A percentile compares a stretch with the other conserved stretches of the same genome.
These are phyloP conservation scores for Aspergillus ochraceus DNA, from an alignment of 2,329 filamentous ascomycete genomes.

Conservation along the genomic window DNA sequence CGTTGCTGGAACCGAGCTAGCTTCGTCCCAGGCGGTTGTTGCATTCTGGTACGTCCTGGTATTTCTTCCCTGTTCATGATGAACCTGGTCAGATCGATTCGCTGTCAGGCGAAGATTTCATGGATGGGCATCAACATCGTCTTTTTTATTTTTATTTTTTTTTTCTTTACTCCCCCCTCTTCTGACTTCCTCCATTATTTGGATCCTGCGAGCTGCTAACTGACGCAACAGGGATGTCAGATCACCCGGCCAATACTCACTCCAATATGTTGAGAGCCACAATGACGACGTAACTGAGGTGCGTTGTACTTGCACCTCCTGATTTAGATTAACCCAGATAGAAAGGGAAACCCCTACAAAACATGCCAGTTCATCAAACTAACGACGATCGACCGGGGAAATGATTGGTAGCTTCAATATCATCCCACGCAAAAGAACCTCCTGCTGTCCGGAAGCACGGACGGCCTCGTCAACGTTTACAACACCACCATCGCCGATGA, in stretches of 20 bases:
- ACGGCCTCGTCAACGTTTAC: constrained; percentile 63
- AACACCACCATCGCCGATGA: constrained; percentile 58
- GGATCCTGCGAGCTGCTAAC: constrained; percentile 25
- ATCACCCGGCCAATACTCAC: constrained; percentile 34
- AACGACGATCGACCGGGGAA: background rate
- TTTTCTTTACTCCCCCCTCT: background rate
- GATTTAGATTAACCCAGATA: background rate
- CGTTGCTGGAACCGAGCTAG: constrained; percentile 58
- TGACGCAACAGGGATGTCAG: constrained; percentile 43
- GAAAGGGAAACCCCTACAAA: background rate
- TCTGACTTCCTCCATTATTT: background rate
- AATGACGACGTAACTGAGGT: constrained; percentile 63
- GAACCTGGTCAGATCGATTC: background rate
- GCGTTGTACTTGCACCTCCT: constrained; percentile 16
- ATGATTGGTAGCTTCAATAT: constrained; percentile 44
- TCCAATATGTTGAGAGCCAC: constrained; percentile 49
- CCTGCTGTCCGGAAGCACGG: constrained; percentile 62
- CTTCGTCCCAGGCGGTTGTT: constrained; percentile 43
- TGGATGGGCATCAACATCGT: background rate
- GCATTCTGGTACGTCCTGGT: constrained; percentile 43
- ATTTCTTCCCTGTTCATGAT: background rate
- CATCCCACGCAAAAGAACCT: constrained; percentile 54
- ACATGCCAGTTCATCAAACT: constrained; percentile 20
- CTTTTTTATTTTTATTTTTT: background rate
- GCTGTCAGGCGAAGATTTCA: background rate